A percentile compares a stretch with the other conserved stretches of the same genome.
Evolutionary conservation across 805 yeast species (phyloP).

Genomic region (Candida dajiaensis): DNA sequence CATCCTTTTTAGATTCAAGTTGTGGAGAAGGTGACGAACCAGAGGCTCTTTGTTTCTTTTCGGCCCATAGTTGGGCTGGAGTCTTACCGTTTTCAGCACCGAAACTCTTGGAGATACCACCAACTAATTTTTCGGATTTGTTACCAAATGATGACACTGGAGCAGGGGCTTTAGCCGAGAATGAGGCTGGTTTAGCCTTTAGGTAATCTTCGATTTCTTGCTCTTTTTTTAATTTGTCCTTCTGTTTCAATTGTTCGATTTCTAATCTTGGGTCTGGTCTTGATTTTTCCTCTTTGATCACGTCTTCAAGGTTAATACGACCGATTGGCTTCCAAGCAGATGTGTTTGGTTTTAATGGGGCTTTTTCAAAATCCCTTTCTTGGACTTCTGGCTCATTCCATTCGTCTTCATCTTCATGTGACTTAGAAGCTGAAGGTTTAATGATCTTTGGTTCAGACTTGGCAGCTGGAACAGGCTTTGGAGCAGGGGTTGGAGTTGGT

Average conservation of each 20-base stretch:
- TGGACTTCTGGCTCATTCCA: constrained; percentile 41
- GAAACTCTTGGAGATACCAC: constrained; percentile 55
- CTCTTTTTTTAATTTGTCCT: constrained; percentile 30
- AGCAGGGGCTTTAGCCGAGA: constrained; percentile 17
- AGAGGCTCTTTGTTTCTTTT: constrained; percentile 49
- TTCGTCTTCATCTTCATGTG: constrained; percentile 30
- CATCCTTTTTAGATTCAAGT: constrained; percentile 19
- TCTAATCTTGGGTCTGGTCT: constrained; percentile 39
- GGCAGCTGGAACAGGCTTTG: constrained; percentile 16
- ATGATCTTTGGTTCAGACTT: constrained; percentile 19
- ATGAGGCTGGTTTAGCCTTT: constrained; percentile 29
- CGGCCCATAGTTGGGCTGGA: constrained; percentile 96
- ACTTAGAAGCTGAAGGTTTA: constrained; percentile 16
- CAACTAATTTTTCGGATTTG: constrained; percentile 38
- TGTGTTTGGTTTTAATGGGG: constrained; percentile 37
- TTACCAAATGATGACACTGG: constrained; percentile 16
- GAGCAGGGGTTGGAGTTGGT: constrained; percentile 19
- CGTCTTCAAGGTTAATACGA: constrained; percentile 43
- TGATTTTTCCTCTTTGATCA: constrained; percentile 36
- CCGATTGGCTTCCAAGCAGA: constrained; percentile 59
- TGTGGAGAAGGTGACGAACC: constrained; percentile 21
- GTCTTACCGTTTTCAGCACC: constrained; percentile 75
- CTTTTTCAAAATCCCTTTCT: constrained; percentile 43
- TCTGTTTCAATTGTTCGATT: constrained; percentile 29
- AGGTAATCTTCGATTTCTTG: constrained; percentile 29